Evolutionary conservation across 1,139 yeast genomes (phyloP).

Genomic region (Candida sp.): DNA sequence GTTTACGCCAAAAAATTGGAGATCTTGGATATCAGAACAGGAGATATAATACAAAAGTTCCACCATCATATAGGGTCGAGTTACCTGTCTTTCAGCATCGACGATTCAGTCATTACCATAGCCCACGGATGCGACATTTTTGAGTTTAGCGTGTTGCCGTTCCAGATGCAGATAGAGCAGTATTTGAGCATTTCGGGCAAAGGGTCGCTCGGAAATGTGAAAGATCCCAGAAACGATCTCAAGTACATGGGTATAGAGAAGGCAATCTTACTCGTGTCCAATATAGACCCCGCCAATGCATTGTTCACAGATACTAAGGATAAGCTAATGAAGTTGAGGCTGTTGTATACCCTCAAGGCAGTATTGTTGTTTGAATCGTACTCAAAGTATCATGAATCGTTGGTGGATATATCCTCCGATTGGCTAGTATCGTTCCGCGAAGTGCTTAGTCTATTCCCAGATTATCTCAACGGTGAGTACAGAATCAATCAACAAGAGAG

Average conservation of each 20-base stretch:
- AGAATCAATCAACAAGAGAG: constrained; percentile 7
- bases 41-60: constrained; percentile 45
- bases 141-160: constrained; percentile 33
- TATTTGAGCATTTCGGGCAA: constrained; percentile 31
- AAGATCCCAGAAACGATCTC: constrained; percentile 32
- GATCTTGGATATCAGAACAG: constrained; percentile 46
- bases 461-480: constrained; percentile 35
- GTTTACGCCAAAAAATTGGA: constrained; percentile 46
- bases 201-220: constrained; percentile 19
- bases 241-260: constrained; percentile 39
- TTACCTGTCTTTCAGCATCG: constrained; percentile 18
- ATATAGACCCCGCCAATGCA: constrained; percentile 21
- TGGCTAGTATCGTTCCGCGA: constrained; percentile 45
- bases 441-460: constrained; percentile 42
- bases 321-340: constrained; percentile 36
- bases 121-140: constrained; percentile 33
- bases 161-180: constrained; percentile 46
- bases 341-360: constrained; percentile 37
- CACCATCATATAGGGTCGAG: constrained; percentile 34
- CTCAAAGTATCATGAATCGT: constrained; percentile 41
- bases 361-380: constrained; percentile 37
- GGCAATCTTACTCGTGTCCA: constrained; percentile 36
- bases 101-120: constrained; percentile 24
- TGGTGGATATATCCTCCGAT: constrained; percentile 46
- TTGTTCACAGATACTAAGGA: constrained; percentile 22